Base-by-base conservation (phyloP, 2,329 filamentous ascomycete species). In the Diaporthe humulicola region DNA sequence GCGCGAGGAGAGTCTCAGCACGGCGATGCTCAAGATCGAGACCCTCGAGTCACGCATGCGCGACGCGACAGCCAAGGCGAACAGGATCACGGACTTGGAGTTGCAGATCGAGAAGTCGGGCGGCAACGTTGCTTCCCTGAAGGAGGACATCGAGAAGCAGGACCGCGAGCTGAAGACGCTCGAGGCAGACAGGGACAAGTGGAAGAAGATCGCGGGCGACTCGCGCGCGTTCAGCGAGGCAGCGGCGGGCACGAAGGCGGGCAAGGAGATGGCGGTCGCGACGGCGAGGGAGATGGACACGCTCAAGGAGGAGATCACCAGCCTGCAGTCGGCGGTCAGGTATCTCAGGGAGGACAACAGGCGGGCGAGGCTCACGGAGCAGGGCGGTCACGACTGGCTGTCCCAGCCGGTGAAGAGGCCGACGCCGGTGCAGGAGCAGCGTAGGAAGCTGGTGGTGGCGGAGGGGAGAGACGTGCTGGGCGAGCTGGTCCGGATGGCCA, bases 11-110 rank as follows among this genome's bases (percentile, higher is more conserved):
- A 92, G 93, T 48, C 90, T 98, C 70, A 95, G 97, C 82, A 96
- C 97, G 74, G 90, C 94, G 33, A 90, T 93, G n/a, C 93, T 98
- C 78, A 96, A 97, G 83, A 98, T 98, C 78, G 96, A 98, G 84
- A 94, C 97, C 54, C 91, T 98, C 50, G 94, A 98, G 83, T 94
- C 94, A 10, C 90, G 95, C 74, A 96, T 97, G 92, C 92, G 93
- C 74, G 95, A 97, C 80, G 94, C 94, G 8, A 91, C 92, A 77
- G 92, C 93, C 81, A 96, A 96, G 84, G 91, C 94, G 19, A 90
- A 92, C 69, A 89, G 89, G 70, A 94, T 95, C 78, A 86, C 87
- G 28, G 90, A 91, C 71, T 87, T 95, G 17, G 93, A 95, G 82
- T 84, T 84, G 45, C 86, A 88, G 78, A 86, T 94, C 33, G 87